phyloP scores from a whole-genome alignment of 208 protist genomes.

The Angomonas ambiguus region DNA sequence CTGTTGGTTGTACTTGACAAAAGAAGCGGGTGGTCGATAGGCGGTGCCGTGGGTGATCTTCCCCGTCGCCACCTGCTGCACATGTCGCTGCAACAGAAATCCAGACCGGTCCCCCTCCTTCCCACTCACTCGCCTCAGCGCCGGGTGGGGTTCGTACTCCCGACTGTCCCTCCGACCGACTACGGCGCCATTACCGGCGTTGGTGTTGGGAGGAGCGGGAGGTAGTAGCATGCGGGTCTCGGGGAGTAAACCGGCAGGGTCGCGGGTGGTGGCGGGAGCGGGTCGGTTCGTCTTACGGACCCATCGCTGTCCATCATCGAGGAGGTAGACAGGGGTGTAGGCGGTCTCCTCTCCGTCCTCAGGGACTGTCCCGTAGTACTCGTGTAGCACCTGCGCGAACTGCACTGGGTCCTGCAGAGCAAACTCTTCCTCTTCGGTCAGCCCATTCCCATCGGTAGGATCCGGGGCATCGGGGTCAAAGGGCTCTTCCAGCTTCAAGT shows the following conservation, averaged over 20 bases:
- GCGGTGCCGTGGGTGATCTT: conserved; percentile 8
- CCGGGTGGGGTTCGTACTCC: conserved; percentile 15
- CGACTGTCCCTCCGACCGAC: conserved; percentile 5
- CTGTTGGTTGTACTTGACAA: neutral
- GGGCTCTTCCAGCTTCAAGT: conserved; percentile 27
- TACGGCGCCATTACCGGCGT: neutral
- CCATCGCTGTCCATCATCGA: conserved; percentile 42
- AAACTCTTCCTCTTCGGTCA: conserved; percentile 26
- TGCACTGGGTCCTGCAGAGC: conserved; percentile 38
- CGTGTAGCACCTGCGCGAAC: conserved; percentile 28
- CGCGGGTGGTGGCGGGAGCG: conserved; percentile 28
- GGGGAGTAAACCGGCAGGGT: conserved; percentile 23
- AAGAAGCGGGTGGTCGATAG: neutral
- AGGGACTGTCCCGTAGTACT: neutral
- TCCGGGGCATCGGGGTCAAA: conserved; percentile 37
- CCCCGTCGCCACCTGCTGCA: conserved; percentile 42
- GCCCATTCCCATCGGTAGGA: conserved; percentile 21
- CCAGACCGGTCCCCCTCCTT: conserved; percentile 1
- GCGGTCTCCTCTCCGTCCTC: neutral
- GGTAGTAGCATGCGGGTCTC: conserved; percentile 15
- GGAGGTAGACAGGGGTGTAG: conserved; percentile 24
- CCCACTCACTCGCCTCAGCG: neutral
- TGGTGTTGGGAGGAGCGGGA: conserved; percentile 4
- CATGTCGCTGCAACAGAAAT: conserved; percentile 42
- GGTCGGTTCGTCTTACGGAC: conserved; percentile 33